Evolutionary conservation across 2,329 filamentous ascomycete species (phyloP), one percentile per base, ranked within the genome.

Genomic region (Arthrinium puccinioides): DNA sequence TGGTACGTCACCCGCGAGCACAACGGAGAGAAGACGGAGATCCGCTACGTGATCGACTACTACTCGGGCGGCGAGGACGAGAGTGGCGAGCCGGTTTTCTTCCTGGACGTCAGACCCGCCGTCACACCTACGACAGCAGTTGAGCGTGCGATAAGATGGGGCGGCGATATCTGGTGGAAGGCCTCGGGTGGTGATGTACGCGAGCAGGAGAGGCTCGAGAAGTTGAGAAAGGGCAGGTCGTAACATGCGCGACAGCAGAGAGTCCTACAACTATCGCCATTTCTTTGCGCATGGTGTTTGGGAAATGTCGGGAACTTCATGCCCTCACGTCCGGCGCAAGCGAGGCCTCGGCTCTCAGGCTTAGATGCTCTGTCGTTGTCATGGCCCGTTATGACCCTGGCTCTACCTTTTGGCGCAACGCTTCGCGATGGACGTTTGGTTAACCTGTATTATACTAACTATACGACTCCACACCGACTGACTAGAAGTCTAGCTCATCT

Each of bases 21-120:
- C 33, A 70, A 80, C 37, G 86, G 85, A 20, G 59, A 80, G 41
- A 71, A 69, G 51, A 83, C 82, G 57, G 82, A 96, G 66, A 70
- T 96, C 31, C 79, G 92, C 52, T 98, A 98, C 59, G 79, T 98
- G 39, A 98, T 98, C 57, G 92, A 98, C 61, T 97, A 95, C 63
- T 97, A 97, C 62, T 82, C 84, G 23, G 90, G 81, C 6, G 80
- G 82, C 18, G 87, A 94, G 54, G 87, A 94, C 53, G 78, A 82
- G 3, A 85, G 78, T 0, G 92, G 89, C 21, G 87, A 96, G 57
- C 90, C 92, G 3, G 88, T 97, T 6, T 98, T 98, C 66, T 96
- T 82, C 59, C 76, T 98, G 38, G 92, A 98, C 56, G 92, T 98
- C 15, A 76, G 92, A 45, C 92, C 92, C 2, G 92, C 92, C 4